Evolutionary conservation across 2,329 filamentous ascomycete species (phyloP).

Genomic region (Neopestalotiopsis rosae): DNA sequence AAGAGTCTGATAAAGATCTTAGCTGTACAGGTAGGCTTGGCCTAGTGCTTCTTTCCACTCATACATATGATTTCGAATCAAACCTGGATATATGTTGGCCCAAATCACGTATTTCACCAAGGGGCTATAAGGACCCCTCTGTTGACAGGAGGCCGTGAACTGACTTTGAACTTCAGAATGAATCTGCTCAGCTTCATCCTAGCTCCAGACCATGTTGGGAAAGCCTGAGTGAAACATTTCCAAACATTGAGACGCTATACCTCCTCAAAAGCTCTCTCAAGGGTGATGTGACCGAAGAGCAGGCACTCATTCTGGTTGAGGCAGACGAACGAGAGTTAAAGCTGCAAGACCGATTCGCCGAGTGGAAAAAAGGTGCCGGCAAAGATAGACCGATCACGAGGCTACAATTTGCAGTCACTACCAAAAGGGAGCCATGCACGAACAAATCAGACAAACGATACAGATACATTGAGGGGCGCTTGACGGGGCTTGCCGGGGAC

Average conservation of each 20-base stretch:
- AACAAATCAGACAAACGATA: slow-evolving; percentile 27
- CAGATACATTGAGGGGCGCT: slow-evolving; percentile 26
- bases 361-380: slow-evolving; percentile 36
- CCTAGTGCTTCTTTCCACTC: neutral
- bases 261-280: slow-evolving; percentile 32
- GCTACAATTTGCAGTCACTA: slow-evolving; percentile 34
- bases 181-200: slow-evolving; percentile 27
- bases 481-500: slow-evolving; percentile 32
- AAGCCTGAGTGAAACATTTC: slow-evolving; percentile 33
- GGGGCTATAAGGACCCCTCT: too few species aligned
- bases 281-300: slow-evolving; percentile 28
- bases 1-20: slow-evolving; percentile 30
- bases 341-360: slow-evolving; percentile 30
- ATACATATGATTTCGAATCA: neutral
- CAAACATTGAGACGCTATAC: slow-evolving; percentile 35
- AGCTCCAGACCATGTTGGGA: slow-evolving; percentile 32
- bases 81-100: neutral
- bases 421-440: slow-evolving; percentile 25
- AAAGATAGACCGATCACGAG: slow-evolving; percentile 23
- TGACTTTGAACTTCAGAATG: slow-evolving; percentile 17
- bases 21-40: slow-evolving; percentile 29
- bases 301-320: slow-evolving; percentile 34
- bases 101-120: too few species aligned
- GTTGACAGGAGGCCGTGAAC: neutral
- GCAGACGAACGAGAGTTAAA: slow-evolving; percentile 25